phyloP scores from a whole-genome alignment of 2,329 filamentous ascomycete species.

The Reticulascus tulasneorum region DNA sequence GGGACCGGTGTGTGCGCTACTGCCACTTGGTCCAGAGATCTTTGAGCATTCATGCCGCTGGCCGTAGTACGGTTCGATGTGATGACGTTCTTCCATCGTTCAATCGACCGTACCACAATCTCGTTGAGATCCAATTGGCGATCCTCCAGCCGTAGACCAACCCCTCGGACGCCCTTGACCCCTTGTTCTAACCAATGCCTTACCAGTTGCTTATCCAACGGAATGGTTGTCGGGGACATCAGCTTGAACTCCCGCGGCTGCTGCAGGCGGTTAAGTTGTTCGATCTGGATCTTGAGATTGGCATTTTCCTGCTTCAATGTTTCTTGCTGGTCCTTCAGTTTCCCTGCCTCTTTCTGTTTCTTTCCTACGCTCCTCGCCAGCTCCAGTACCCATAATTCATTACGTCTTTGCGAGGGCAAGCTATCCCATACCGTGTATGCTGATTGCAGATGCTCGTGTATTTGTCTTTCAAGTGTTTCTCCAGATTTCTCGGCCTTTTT shows the following conservation, averaged over 20 bases:
- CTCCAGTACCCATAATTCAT: slow-evolving; percentile 59
- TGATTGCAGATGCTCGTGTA: slow-evolving; percentile 71
- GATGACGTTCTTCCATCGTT: slow-evolving; percentile 60
- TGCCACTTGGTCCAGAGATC: slow-evolving; percentile 35
- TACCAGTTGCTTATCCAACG: slow-evolving; percentile 46
- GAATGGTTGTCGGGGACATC: slow-evolving; percentile 46
- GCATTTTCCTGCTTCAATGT: slow-evolving; percentile 52
- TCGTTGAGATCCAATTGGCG: slow-evolving; percentile 48
- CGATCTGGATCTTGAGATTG: slow-evolving; percentile 54
- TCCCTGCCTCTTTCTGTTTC: slow-evolving; percentile 52
- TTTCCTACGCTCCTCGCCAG: slow-evolving; percentile 56
- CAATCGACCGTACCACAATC: slow-evolving; percentile 51
- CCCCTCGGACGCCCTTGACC: slow-evolving; percentile 30
- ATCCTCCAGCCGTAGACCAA: slow-evolving; percentile 49
- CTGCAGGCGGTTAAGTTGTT: slow-evolving; percentile 54
- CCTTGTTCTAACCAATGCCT: slow-evolving; percentile 43
- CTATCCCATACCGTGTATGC: slow-evolving; percentile 74
- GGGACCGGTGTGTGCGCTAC: slow-evolving; percentile 15
- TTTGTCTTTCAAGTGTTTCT: slow-evolving; percentile 61
- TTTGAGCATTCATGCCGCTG: slow-evolving; percentile 47
- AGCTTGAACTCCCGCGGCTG: slow-evolving; percentile 58
- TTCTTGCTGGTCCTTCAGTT: slow-evolving; percentile 46
- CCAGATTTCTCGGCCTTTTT: slow-evolving; percentile 48
- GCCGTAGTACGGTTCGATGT: slow-evolving; percentile 40
- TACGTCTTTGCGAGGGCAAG: slow-evolving; percentile 52